Evolutionary conservation across 1,284 basidiomycete genomes (phyloP), one percentile per base, ranked within the genome.

Genomic region (Microstroma glucosiphilum): DNA sequence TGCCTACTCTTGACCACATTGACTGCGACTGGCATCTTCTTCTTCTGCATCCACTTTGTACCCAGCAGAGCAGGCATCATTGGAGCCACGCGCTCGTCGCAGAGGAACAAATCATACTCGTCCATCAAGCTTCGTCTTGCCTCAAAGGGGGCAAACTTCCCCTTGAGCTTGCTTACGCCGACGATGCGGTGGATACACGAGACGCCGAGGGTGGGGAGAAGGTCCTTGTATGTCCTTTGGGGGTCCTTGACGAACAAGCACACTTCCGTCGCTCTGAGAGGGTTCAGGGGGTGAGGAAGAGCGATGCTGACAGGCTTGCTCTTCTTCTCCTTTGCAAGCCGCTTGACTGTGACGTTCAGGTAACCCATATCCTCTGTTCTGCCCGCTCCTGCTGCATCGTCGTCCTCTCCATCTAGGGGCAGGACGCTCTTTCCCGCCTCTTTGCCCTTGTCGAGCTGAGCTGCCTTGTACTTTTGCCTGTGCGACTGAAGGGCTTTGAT

Each of bases 11-110:
- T 66, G 13, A 84, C 87, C 57, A 98, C 76, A 71, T 87, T 88
- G 46, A 97, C 92, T 1, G 94, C 91, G 57, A 97, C 90, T 1
- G 94, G 94, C 79, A 93, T 92, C 91, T 97, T 98, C 81, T 96
- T 96, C 0, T 91, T 90, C 23, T 90, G 85, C 71, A 96, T 92
- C 84, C 92, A 97, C 71, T 89, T 89, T 65, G 86, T 88, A 23
- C 94, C 96, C 6, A 97, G 83, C 55, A 96, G 80, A 64, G 86
- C 87, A 1, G 94, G 94, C 65, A 97, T 84, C 60, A 92, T 81
- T n/a, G 89, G 87, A 25, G 96, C 83, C 43, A 98, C 85, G 43
- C 92, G 84, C 69, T 94, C 90, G 81, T 98, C 94, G 21, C 91
- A 92, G 41, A 98, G 83, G 82, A 97, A 98, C 66, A 97, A 76